Evolutionary conservation across 768 basidiomycete species (phyloP), one percentile per base, ranked within the genome.

Genomic region (Neoboletus brunneissimus): DNA sequence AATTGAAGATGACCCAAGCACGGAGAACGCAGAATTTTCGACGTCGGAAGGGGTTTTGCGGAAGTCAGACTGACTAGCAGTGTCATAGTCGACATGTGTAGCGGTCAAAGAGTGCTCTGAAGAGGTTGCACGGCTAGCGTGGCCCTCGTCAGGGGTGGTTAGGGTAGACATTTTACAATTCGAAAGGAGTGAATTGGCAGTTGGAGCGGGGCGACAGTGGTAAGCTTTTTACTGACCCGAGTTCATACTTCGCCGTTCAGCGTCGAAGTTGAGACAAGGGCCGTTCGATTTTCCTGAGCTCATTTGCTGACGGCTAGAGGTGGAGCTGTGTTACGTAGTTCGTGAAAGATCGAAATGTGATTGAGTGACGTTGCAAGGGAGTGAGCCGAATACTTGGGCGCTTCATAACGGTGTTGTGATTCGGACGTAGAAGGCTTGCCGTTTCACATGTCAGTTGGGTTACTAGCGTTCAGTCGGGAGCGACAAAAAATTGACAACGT

Each of bases 271-370:
- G 47, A 48, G 20, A 35, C 9, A 34, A 29, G 0, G 25, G 22
- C 27, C 15, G 20, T 32, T 41, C 23, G 44, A 44, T 52, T 58
- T 43, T 38, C 20, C 20, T 32, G 41, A 16, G 25, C 25, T 18
- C 27, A 35, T 44, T 51, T 35, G 35, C 31, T 51, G 22, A 20
- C 47, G 44, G 13, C 7, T 34, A 46, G 34, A 35, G 44, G 64
- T 56, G 57, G 64, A 51, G 64, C 58, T 50, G 40, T 37, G 53
- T 65, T 63, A 65, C 64, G 58, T 57, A 42, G 45, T 37, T 22
- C 2, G 20, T 25, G 25, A 25, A 54, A 29, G 5, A 29, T 18
- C 35, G 23, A 11, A 51, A 25, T 37, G 44, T 31, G 40, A 57
- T n/a, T 11, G 20, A 25, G 55, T 44, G 55, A 37, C 18, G 11